Conservation (phyloP, 2,329 filamentous ascomycete species). For the Balansia obtecta region DNA sequence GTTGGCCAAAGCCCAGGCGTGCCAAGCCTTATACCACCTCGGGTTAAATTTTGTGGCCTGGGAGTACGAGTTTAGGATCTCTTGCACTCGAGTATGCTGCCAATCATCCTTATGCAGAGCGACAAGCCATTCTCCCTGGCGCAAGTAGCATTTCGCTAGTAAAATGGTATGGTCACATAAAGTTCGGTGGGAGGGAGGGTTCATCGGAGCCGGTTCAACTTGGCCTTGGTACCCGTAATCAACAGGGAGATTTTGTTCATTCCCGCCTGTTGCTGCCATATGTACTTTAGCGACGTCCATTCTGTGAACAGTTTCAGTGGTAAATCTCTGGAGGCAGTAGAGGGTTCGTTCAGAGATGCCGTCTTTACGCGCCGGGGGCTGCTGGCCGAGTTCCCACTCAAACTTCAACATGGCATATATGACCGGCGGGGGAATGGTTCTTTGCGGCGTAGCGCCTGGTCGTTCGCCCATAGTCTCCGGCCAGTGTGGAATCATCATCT, state of each 20-base stretch:
- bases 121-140: conserved; percentile 93
- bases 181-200: conserved; percentile 37
- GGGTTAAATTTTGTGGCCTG: conserved; percentile 90
- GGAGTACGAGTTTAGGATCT: conserved; percentile 82
- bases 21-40: conserved; percentile 98
- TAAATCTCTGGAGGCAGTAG: conserved; percentile 48
- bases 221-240: conserved; percentile 40
- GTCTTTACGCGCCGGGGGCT: conserved; percentile 29
- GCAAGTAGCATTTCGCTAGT: conserved; percentile 88
- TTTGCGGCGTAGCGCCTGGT: conserved; percentile 15
- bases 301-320: conserved; percentile 42
- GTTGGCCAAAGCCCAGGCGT: conserved; percentile 95
- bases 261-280: conserved; percentile 27
- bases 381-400: conserved; percentile 78
- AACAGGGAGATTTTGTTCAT: conserved; percentile 29
- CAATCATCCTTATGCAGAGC: conserved; percentile 76
- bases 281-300: conserved; percentile 42
- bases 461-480: conserved; percentile 22
- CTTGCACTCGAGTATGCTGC: conserved; percentile 74
- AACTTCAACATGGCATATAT: conserved; percentile 97
- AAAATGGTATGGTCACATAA: conserved; percentile 54
- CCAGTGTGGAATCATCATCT: conserved; percentile 50
- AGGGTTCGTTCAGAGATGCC: conserved; percentile 42
- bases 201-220: conserved; percentile 31
- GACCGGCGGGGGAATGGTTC: conserved; percentile 58